These are phyloP conservation scores for Talaromyces trachyspermus DNA, from an alignment of 495 filamentous ascomycete species.

Conservation along the genomic window DNA sequence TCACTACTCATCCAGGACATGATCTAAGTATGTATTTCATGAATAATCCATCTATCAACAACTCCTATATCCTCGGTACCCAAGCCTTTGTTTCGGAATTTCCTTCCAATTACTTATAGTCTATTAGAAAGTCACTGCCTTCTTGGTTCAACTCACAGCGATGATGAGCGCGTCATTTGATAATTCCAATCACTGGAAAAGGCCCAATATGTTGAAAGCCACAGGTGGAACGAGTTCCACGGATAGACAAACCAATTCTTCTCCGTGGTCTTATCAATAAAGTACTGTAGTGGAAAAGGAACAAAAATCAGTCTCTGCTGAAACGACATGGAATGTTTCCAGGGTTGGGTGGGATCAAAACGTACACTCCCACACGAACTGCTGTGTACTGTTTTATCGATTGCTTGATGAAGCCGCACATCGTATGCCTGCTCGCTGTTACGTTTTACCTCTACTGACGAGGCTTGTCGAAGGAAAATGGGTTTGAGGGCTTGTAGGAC, in stretches of 20 bases:
- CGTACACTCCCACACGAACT: slow-evolving; percentile 10
- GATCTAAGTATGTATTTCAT: too few species aligned
- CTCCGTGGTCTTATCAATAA: slow-evolving; percentile 6
- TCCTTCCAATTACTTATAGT: too few species aligned
- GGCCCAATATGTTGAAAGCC: slow-evolving; percentile 6
- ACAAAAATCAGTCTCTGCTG: not conserved
- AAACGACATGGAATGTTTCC: not conserved
- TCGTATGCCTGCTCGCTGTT: slow-evolving; percentile 9
- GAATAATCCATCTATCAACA: too few species aligned
- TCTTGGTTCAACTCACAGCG: not conserved
- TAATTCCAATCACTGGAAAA: slow-evolving; percentile 10
- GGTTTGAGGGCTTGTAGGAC: slow-evolving; percentile 10
- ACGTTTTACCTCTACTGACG: slow-evolving; percentile 10
- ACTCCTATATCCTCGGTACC: too few species aligned
- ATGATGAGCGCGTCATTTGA: slow-evolving; percentile 2
- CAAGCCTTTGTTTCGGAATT: too few species aligned
- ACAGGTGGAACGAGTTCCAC: slow-evolving; percentile 15
- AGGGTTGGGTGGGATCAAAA: not conserved
- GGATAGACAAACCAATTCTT: slow-evolving; percentile 18
- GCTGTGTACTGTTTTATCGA: slow-evolving; percentile 11
- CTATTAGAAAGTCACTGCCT: not conserved
- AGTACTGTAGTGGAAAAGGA: slow-evolving; percentile 5
- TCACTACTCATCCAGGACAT: too few species aligned
- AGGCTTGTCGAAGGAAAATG: slow-evolving; percentile 7
- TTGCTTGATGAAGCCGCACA: slow-evolving; percentile 3